Percentiles rank a stretch among this genome's conserved stretches.
phyloP scores from a whole-genome alignment of 805 yeast genomes.

The Ogataea ramenticola region DNA sequence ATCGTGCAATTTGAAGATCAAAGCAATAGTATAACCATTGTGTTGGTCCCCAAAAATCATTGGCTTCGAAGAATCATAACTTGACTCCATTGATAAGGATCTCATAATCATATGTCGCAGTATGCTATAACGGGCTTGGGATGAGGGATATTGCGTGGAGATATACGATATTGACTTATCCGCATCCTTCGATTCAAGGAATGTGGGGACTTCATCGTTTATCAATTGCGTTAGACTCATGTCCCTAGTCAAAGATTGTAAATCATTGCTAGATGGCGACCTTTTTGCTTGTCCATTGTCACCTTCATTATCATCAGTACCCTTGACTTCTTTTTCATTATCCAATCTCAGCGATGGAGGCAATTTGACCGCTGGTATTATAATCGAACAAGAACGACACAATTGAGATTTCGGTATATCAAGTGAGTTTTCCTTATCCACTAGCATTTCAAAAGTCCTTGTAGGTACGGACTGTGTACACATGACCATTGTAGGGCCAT shows the following conservation, averaged over 20 bases:
- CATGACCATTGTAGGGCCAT: slow-evolving; percentile 62
- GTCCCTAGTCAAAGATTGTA: not conserved
- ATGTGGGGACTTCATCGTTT: not conserved
- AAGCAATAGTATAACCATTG: slow-evolving; percentile 52
- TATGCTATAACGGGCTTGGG: slow-evolving; percentile 42
- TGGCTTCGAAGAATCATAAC: slow-evolving; percentile 51
- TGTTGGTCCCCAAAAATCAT: slow-evolving; percentile 55
- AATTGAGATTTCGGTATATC: slow-evolving; percentile 28
- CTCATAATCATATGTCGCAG: slow-evolving; percentile 56
- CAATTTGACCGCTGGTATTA: slow-evolving; percentile 36
- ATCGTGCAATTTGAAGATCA: slow-evolving; percentile 57
- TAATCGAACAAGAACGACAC: slow-evolving; percentile 56
- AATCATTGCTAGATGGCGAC: slow-evolving; percentile 1
- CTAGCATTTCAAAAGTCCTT: not conserved
- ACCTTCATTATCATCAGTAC: not conserved
- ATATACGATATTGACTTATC: slow-evolving; percentile 26
- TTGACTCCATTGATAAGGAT: slow-evolving; percentile 60
- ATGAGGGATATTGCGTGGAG: slow-evolving; percentile 56
- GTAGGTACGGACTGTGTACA: slow-evolving; percentile 45
- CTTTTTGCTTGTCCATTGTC: slow-evolving; percentile 2
- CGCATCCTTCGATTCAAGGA: slow-evolving; percentile 24
- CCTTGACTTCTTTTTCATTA: slow-evolving; percentile 11
- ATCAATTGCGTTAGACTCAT: not conserved
- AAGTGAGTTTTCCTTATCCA: slow-evolving; percentile 26
- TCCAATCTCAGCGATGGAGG: no score